Percentiles rank a stretch among this genome's conserved stretches.
Conservation (phyloP, 1,284 basidiomycete genomes). For the Peniophora sp. region DNA sequence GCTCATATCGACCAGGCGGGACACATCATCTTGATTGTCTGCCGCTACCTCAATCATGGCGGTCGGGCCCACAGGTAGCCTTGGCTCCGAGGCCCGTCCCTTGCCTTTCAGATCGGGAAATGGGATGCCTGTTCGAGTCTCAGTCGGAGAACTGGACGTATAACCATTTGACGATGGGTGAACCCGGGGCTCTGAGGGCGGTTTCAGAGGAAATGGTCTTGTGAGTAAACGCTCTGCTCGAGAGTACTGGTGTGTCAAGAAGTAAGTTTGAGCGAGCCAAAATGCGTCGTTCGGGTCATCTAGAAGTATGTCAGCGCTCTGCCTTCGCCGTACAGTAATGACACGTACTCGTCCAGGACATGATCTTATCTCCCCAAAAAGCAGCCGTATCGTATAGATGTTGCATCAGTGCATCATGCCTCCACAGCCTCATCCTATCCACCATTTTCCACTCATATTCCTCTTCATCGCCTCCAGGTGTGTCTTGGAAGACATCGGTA, state of each 20-base stretch:
- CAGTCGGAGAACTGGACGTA: conserved; percentile 16
- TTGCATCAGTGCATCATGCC: conserved; percentile 96
- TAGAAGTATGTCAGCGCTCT: conserved; percentile 21
- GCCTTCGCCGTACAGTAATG: no score
- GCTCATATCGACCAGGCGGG: conserved; percentile 82
- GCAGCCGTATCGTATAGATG: conserved; percentile 96
- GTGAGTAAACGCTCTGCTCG: conserved; percentile 89
- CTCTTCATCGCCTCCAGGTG: conserved; percentile 46
- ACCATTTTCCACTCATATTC: conserved; percentile 78
- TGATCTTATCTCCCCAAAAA: conserved; percentile 97
- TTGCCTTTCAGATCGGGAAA: conserved; percentile 46
- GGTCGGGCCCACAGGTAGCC: conserved; percentile 61
- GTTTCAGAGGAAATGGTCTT: conserved; percentile 59
- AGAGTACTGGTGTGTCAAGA: conserved; percentile 90
- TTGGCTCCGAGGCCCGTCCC: conserved; percentile 46
- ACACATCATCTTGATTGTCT: conserved; percentile 54
- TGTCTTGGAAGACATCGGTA: conserved; percentile 67
- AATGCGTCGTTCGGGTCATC: conserved; percentile 96
- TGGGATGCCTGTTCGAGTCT: conserved; percentile 17
- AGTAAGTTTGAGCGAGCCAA: conserved; percentile 97
- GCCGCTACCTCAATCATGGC: conserved; percentile 60
- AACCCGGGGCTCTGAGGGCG: conserved; percentile 27
- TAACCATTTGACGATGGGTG: conserved; percentile 37
- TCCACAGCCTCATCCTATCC: conserved; percentile 93
- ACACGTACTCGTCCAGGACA: conserved; percentile 86